Evolutionary conservation across 306 rosid genomes (phyloP).

Genomic region (Hippophae gyantsensis): DNA sequence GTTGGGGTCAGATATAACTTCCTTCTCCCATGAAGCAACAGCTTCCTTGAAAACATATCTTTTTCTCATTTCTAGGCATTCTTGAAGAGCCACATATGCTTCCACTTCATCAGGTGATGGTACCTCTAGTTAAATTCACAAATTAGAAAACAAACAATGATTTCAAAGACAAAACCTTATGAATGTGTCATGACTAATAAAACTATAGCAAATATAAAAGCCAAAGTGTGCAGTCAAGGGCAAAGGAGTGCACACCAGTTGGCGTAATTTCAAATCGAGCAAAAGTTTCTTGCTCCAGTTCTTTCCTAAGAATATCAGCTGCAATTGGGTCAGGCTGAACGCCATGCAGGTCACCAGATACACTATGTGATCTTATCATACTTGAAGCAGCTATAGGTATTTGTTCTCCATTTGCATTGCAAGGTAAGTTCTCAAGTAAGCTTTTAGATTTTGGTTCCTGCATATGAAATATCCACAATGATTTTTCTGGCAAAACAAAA

Average conservation of each 20-base stretch:
- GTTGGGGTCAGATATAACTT: slow-evolving; percentile 82
- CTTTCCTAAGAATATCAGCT: slow-evolving; percentile 98
- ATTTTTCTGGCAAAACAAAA: too few species aligned
- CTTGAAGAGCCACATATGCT: slow-evolving; percentile 67
- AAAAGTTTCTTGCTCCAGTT: slow-evolving; percentile 91
- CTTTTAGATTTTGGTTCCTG: slow-evolving; percentile 57
- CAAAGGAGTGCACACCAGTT: slow-evolving; percentile 39
- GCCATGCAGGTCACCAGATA: slow-evolving; percentile 93
- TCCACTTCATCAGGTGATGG: slow-evolving; percentile 91
- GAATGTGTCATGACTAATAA: too few species aligned
- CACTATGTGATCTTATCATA: slow-evolving; percentile 89
- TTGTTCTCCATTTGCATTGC: slow-evolving; percentile 55
- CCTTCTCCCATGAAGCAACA: slow-evolving; percentile 91
- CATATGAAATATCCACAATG: slow-evolving; percentile 7
- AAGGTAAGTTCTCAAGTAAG: slow-evolving; percentile 46
- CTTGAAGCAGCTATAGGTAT: slow-evolving; percentile 55
- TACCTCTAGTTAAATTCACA: slow-evolving; percentile 38
- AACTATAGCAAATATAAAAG: too few species aligned
- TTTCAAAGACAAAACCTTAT: too few species aligned
- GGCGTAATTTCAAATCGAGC: slow-evolving; percentile 66
- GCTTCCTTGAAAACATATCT: slow-evolving; percentile 67
- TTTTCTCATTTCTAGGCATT: slow-evolving; percentile 87
- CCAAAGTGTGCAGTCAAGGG: slow-evolving; percentile 1
- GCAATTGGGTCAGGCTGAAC: slow-evolving; percentile 96
- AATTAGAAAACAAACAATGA: background rate